Conservation (phyloP, 768 basidiomycete genomes). For the Crepidotus variabilis region DNA sequence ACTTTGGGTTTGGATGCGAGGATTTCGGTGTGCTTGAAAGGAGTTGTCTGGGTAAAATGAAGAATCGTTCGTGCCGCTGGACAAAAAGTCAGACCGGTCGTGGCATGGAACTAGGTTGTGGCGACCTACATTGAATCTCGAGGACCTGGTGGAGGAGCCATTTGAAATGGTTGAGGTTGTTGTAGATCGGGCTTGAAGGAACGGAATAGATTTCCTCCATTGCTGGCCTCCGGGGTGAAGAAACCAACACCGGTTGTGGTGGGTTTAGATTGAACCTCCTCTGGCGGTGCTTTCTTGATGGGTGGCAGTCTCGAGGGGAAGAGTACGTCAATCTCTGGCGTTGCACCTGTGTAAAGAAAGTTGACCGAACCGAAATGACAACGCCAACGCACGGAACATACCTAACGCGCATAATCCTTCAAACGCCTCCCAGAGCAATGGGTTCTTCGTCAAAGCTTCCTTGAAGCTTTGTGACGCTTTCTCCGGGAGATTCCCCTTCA, state of each 20-base stretch:
- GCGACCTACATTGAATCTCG: slow-evolving; percentile 61
- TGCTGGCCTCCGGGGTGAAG: slow-evolving; percentile 69
- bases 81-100: slow-evolving; percentile 7
- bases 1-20: slow-evolving; percentile 38
- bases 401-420: slow-evolving; percentile 83
- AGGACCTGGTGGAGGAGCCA: slow-evolving; percentile 44
- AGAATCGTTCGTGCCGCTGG: slow-evolving; percentile 56
- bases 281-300: slow-evolving; percentile 48
- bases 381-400: slow-evolving; percentile 26
- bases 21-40: slow-evolving; percentile 47
- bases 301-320: slow-evolving; percentile 35
- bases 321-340: neutral
- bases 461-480: slow-evolving; percentile 70
- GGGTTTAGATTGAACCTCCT: slow-evolving; percentile 49
- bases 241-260: slow-evolving; percentile 66
- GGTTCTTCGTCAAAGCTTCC: slow-evolving; percentile 67
- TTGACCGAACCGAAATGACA: slow-evolving; percentile 8
- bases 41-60: slow-evolving; percentile 47
- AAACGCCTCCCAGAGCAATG: slow-evolving; percentile 90
- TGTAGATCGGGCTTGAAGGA: slow-evolving; percentile 49
- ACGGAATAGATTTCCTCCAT: slow-evolving; percentile 53
- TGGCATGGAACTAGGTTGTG: neutral
- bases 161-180: slow-evolving; percentile 54
- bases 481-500: slow-evolving; percentile 75
- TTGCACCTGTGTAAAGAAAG: slow-evolving; percentile 3